Conservation (phyloP, 768 basidiomycete genomes). For the Russula abietina region DNA sequence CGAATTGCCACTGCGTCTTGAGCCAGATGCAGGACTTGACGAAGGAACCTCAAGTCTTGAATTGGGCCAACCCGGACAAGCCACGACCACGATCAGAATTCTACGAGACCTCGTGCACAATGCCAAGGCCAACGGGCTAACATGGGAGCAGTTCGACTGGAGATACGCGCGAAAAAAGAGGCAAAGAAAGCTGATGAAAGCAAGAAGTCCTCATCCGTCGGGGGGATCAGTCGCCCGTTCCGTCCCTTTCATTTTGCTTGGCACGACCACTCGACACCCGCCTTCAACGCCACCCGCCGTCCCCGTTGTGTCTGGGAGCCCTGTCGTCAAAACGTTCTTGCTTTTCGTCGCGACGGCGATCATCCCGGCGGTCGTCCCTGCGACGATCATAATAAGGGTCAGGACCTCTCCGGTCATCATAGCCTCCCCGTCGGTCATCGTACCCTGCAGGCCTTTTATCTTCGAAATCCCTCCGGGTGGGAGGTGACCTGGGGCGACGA, state of each 20-base stretch:
- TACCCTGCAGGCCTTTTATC: conserved; percentile 88
- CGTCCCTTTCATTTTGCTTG: conserved; percentile 24
- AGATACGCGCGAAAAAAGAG: conserved; percentile 23
- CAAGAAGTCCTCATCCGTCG: conserved; percentile 25
- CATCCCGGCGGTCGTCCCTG: conserved; percentile 73
- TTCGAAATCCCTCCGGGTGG: conserved; percentile 73
- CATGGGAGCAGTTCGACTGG: conserved; percentile 25
- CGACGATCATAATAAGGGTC: conserved; percentile 84
- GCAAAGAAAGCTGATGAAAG: conserved; percentile 25
- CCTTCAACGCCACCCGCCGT: conserved; percentile 71
- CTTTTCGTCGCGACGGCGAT: conserved; percentile 77
- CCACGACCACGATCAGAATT: conserved; percentile 25
- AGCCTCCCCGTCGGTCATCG: conserved; percentile 82
- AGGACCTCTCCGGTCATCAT: conserved; percentile 78
- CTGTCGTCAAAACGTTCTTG: conserved; percentile 78
- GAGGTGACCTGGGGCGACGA: conserved; percentile 81
- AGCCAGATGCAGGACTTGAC: conserved; percentile 16
- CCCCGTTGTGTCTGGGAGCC: conserved; percentile 66
- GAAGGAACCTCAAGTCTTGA: conserved; percentile 19
- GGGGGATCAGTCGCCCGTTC: conserved; percentile 23
- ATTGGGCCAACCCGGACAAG: conserved; percentile 23
- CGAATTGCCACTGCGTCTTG: conserved; percentile 6
- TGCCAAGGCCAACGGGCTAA: conserved; percentile 26
- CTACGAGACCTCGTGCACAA: conserved; percentile 25
- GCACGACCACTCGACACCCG: conserved; percentile 26